Percentiles rank a stretch among this genome's conserved stretches.
These are phyloP conservation scores for Psilocybe subaeruginosa DNA, from an alignment of 768 basidiomycete genomes.

Conservation along the genomic window DNA sequence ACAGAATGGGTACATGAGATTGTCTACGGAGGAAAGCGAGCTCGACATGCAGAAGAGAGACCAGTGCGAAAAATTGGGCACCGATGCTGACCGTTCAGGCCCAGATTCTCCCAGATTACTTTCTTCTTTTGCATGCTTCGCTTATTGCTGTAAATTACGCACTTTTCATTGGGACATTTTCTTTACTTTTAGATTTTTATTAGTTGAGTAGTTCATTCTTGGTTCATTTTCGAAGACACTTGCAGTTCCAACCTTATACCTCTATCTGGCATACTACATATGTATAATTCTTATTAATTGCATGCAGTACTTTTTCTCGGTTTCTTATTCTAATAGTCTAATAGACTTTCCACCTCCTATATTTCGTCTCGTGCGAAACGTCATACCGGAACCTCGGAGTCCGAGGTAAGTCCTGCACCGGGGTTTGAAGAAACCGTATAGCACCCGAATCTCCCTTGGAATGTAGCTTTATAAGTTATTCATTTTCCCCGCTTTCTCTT, in stretches of 20 bases:
- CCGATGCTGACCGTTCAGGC: slow-evolving; percentile 5
- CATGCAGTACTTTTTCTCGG: no score
- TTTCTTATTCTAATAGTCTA: slow-evolving; percentile 1
- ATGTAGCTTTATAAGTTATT: slow-evolving; percentile 7
- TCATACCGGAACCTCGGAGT: slow-evolving; percentile 22
- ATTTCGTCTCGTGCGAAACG: slow-evolving; percentile 9
- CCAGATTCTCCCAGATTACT: background rate
- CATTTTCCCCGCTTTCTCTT: slow-evolving; percentile 1
- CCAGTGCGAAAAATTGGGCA: slow-evolving; percentile 29
- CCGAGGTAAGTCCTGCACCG: slow-evolving; percentile 19
- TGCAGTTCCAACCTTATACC: background rate
- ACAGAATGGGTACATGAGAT: slow-evolving; percentile 42
- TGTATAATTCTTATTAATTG: background rate
- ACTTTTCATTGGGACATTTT: no score
- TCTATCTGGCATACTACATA: background rate
- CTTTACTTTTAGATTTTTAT: background rate
- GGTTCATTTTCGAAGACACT: background rate
- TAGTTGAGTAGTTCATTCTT: background rate
- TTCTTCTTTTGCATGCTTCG: background rate
- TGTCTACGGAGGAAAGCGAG: slow-evolving; percentile 42
- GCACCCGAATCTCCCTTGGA: background rate
- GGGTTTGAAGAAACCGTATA: slow-evolving; percentile 22
- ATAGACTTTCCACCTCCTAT: slow-evolving; percentile 5
- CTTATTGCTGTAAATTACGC: background rate
- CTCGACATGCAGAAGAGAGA: slow-evolving; percentile 48